These are phyloP conservation scores for Colletotrichum sojae DNA, from an alignment of 2,329 filamentous ascomycete genomes.

Conservation along the genomic window DNA sequence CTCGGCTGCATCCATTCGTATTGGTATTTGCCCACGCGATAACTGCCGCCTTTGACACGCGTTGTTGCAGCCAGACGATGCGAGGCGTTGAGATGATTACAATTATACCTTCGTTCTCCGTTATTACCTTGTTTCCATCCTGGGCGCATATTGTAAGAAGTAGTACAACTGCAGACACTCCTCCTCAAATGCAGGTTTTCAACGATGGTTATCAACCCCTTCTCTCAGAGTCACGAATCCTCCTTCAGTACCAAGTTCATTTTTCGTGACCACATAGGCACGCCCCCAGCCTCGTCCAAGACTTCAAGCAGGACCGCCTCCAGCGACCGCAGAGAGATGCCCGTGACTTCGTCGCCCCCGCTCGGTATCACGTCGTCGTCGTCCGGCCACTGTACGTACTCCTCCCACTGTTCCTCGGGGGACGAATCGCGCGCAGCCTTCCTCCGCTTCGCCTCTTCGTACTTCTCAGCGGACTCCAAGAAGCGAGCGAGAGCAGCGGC, in stretches of 20 bases:
- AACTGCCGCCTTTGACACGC: too few species aligned
- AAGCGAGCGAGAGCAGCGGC: neutral
- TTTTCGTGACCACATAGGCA: neutral
- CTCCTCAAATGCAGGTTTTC: too few species aligned
- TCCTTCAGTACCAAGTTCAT: neutral
- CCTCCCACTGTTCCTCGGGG: neutral
- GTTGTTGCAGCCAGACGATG: too few species aligned
- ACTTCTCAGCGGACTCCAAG: neutral
- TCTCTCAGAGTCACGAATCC: neutral
- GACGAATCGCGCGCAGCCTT: too few species aligned
- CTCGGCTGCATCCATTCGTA: too few species aligned
- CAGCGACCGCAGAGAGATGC: neutral
- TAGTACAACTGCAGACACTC: too few species aligned
- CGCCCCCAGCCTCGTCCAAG: constrained; percentile 7
- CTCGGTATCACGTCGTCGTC: neutral
- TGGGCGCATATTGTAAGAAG: too few species aligned
- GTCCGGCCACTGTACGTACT: constrained; percentile 2
- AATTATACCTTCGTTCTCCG: too few species aligned
- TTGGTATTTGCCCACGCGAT: too few species aligned
- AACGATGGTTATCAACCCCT: neutral
- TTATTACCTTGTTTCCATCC: too few species aligned
- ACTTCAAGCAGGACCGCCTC: neutral
- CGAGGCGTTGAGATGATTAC: too few species aligned
- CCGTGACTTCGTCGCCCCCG: neutral
- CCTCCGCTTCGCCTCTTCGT: neutral